Base-by-base conservation (phyloP, 2,329 filamentous ascomycete genomes). In the Coniochaeta sp. region DNA sequence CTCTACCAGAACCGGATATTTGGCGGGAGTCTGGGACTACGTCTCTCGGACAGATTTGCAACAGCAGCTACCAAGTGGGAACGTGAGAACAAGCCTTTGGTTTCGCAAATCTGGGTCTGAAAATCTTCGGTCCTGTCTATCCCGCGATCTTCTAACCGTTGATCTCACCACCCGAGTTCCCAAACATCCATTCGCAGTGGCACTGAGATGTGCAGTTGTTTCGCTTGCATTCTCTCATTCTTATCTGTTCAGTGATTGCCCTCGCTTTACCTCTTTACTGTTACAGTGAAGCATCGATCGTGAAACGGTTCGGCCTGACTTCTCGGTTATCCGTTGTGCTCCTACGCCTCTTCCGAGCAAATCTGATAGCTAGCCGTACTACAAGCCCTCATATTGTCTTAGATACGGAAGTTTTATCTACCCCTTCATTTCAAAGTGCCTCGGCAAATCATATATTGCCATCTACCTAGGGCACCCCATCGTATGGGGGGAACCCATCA, bases 401-500 rank as follows among this genome's bases (percentile, higher is more conserved):
- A 12, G 64, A 60, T 67, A 36, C 59, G 7, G 22, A 17, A 22
- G 30, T 17, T 54, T 34, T 4, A 5, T 28, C 9, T 16, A 26
- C 34, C 36, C 54, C 30, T 56, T 22, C 42, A 26, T 55, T 47
- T 28, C 26, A 17, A 9, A 17, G 16, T 2, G 5, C 12, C 5
- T 30, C 24, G 24, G 47, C 24, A 52, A 55, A 56, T 59, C 38
- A 30, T 57, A 47, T 59, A 54, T 24, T 40, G 44, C 32, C 57
- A 58, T 57, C 57, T 59, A 42, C 58, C 40, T 34, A 7, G 17
- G 14, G 26, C 10, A 52, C 24, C 44, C 36, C 50, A 61, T 34
- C 38, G 64, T 65, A 69, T 68, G 65, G 67, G 65, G 67, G 4
- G 24, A 52, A n/a, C n/a, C 3, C 47, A 30, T 14, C 47, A 30